phyloP scores from a whole-genome alignment of 75 land plant genomes.

The Adiantum capillusveneris region DNA sequence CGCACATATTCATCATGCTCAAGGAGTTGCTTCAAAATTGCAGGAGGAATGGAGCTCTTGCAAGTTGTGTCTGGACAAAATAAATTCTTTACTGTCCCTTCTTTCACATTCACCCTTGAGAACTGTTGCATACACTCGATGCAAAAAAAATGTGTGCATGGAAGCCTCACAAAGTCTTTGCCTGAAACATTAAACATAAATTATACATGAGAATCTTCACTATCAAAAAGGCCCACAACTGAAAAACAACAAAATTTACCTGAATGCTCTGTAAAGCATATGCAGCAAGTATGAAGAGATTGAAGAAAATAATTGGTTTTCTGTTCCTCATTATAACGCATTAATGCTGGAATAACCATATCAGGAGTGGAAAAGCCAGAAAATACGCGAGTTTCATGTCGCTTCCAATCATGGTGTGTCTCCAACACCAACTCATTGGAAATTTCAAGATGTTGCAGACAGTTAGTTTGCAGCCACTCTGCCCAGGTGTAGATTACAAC shows the following conservation, averaged over 20 bases:
- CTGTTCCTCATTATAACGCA: slow-evolving; percentile 59
- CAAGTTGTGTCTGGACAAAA: slow-evolving; percentile 65
- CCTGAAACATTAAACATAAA: slow-evolving; percentile 30
- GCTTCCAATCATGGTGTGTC: slow-evolving; percentile 16
- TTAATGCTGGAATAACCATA: slow-evolving; percentile 44
- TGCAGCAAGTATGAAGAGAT: slow-evolving; percentile 53
- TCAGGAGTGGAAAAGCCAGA: slow-evolving; percentile 50
- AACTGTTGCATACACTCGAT: slow-evolving; percentile 71
- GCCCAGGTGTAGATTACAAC: slow-evolving; percentile 76
- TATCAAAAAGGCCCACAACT: neutral
- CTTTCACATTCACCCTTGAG: slow-evolving; percentile 58
- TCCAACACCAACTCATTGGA: slow-evolving; percentile 44
- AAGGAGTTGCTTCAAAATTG: slow-evolving; percentile 56
- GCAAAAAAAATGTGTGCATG: slow-evolving; percentile 79
- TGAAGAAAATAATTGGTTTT: slow-evolving; percentile 40
- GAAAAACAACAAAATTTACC: slow-evolving; percentile 25
- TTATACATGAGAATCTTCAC: neutral
- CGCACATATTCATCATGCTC: slow-evolving; percentile 68
- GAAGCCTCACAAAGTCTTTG: slow-evolving; percentile 51
- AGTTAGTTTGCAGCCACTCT: slow-evolving; percentile 52
- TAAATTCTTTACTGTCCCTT: slow-evolving; percentile 69
- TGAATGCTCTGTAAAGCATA: slow-evolving; percentile 62
- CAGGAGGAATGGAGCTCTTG: slow-evolving; percentile 56
- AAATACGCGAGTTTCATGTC: slow-evolving; percentile 50
- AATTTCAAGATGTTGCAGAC: slow-evolving; percentile 53